Percentiles rank a stretch among this genome's conserved stretches.
Evolutionary conservation across 2,329 filamentous ascomycete species (phyloP).

Genomic region (Beauveria rudraprayagi): DNA sequence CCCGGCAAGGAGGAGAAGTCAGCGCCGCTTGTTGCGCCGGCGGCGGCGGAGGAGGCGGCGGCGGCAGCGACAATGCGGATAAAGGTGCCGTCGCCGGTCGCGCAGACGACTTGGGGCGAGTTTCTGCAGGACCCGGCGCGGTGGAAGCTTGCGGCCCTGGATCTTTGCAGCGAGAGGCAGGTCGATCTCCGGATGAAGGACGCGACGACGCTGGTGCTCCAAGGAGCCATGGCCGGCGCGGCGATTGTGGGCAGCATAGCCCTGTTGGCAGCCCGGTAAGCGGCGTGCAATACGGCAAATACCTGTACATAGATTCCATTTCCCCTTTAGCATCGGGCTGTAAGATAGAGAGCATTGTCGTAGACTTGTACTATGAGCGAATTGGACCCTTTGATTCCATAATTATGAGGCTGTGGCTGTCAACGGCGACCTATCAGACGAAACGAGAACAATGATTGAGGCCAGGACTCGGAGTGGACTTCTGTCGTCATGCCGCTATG

Average conservation of each 20-base stretch:
- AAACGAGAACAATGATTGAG: background rate
- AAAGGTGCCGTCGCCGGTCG: background rate
- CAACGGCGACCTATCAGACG: background rate
- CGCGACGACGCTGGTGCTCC: conserved; percentile 58
- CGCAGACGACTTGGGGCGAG: conserved; percentile 33
- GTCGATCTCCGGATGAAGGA: conserved; percentile 61
- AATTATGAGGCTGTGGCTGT: background rate
- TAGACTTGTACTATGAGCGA: conserved; percentile 2
- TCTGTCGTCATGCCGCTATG: background rate
- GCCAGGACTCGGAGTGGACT: background rate
- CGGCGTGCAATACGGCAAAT: background rate
- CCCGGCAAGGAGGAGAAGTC: conserved; percentile 15
- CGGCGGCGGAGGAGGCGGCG: conserved; percentile 8
- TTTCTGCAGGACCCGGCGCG: conserved; percentile 31
- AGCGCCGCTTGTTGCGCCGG: conserved; percentile 10
- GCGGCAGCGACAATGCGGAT: too few species aligned
- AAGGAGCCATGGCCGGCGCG: conserved; percentile 61
- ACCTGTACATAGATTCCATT: conserved; percentile 1
- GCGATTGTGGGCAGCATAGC: conserved; percentile 47
- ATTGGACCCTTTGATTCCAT: background rate
- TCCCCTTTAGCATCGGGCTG: background rate
- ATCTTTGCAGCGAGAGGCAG: conserved; percentile 58
- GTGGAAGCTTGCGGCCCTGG: conserved; percentile 43
- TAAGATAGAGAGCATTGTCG: conserved; percentile 5
- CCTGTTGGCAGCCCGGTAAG: conserved; percentile 34